Conservation (phyloP, 345 rosid species). For the Sisymbrium altissimum region DNA sequence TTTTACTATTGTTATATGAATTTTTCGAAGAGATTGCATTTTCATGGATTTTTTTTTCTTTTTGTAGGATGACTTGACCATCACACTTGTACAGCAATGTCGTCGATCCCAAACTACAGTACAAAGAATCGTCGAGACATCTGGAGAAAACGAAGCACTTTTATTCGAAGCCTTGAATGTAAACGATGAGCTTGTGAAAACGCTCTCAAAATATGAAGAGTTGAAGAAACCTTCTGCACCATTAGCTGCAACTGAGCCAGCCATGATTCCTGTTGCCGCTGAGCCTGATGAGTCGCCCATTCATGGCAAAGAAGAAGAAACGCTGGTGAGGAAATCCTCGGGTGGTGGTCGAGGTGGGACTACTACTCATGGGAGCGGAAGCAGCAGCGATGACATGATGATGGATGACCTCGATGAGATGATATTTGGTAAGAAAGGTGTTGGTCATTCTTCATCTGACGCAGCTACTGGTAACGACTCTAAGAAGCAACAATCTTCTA, state of each 20-base stretch:
- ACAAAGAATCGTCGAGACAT: constrained; percentile 75
- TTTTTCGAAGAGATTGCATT: background rate
- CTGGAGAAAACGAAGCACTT: constrained; percentile 76
- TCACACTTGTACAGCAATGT: constrained; percentile 74
- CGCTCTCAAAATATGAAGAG: constrained; percentile 62
- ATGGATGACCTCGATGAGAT: constrained; percentile 96
- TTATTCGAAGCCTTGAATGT: constrained; percentile 91
- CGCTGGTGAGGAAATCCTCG: constrained; percentile 55
- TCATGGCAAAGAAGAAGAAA: constrained; percentile 52
- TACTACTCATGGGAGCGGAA: constrained; percentile 32
- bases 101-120: constrained; percentile 55
- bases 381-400: constrained; percentile 76
- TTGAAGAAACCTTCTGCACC: constrained; percentile 51
- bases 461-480: constrained; percentile 32
- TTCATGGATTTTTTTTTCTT: background rate
- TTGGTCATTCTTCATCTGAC: constrained; percentile 38
- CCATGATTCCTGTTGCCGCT: constrained; percentile 77
- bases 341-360: constrained; percentile 38
- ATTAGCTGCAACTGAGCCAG: constrained; percentile 58
- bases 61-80: constrained; percentile 74
- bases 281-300: constrained; percentile 51
- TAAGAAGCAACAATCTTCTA: constrained; percentile 58
- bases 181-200: constrained; percentile 87
- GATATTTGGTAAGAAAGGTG: constrained; percentile 84
- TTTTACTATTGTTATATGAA: background rate